phyloP scores from a whole-genome alignment of 2,329 filamentous ascomycete species.

The Arthrobotrys entomopaga region DNA sequence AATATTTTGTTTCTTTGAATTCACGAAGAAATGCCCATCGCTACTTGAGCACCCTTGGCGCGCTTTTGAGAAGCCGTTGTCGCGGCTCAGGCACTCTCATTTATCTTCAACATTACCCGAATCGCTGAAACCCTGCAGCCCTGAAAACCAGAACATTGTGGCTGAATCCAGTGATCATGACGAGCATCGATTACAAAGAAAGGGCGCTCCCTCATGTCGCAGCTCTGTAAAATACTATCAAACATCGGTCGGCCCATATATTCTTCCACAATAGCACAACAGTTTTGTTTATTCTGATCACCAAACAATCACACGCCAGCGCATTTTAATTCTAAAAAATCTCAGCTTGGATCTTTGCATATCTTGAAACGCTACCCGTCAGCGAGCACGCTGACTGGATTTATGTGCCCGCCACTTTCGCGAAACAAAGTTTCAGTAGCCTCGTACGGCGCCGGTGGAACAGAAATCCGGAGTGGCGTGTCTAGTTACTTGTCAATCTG shows the following conservation, averaged over 20 bases:
- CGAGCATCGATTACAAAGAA: too few species aligned
- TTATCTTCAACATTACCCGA: slow-evolving; percentile 27
- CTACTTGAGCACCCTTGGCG: slow-evolving; percentile 21
- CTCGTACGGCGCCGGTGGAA: slow-evolving; percentile 9
- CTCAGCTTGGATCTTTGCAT: slow-evolving; percentile 34
- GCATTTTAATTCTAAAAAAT: slow-evolving; percentile 12
- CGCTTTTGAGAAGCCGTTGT: slow-evolving; percentile 7
- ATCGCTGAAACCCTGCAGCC: not conserved
- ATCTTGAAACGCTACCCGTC: slow-evolving; percentile 43
- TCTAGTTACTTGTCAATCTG: slow-evolving; percentile 7
- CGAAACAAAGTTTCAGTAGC: slow-evolving; percentile 30
- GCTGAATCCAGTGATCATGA: too few species aligned
- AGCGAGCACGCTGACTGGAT: not conserved
- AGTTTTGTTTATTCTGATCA: not conserved
- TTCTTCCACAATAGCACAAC: not conserved
- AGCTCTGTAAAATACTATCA: not conserved
- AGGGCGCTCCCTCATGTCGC: too few species aligned
- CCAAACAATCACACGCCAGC: slow-evolving; percentile 15
- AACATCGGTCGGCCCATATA: not conserved
- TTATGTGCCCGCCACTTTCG: slow-evolving; percentile 5
- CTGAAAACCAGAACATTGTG: not conserved
- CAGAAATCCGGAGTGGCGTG: not conserved
- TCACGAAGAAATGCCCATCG: slow-evolving; percentile 26
- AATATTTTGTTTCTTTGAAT: slow-evolving; percentile 23
- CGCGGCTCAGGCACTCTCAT: not conserved